Evolutionary conservation across 257 asterid genomes (phyloP).

Genomic region (Striga asiatica): DNA sequence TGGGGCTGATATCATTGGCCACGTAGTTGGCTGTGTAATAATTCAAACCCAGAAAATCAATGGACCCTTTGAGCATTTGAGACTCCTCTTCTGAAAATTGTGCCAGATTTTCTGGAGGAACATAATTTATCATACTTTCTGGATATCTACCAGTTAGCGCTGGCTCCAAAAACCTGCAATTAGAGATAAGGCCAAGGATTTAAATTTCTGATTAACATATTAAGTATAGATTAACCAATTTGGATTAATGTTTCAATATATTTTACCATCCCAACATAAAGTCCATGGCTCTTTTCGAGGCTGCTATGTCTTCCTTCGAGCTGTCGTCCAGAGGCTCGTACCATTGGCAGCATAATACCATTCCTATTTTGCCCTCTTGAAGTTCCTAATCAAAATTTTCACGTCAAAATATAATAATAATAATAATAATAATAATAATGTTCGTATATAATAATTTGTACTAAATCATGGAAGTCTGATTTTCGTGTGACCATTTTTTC

Average conservation of each 20-base stretch:
- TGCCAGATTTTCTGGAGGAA: conserved; percentile 13
- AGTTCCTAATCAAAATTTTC: conserved; percentile 14
- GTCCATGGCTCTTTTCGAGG: conserved; percentile 28
- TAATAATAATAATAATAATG: no score
- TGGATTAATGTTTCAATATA: no score
- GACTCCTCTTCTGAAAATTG: conserved; percentile 18
- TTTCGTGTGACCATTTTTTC: no score
- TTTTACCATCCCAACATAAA: conserved; percentile 28
- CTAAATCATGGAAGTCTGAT: no score
- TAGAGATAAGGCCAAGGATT: not conserved
- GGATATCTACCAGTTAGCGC: conserved; percentile 24
- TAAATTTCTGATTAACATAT: not conserved
- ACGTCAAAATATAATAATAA: no score
- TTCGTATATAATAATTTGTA: no score
- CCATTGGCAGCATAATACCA: conserved; percentile 36
- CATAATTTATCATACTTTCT: conserved; percentile 21
- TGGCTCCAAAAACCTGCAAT: conserved; percentile 31
- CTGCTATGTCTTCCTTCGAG: conserved; percentile 15
- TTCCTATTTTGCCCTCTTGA: conserved; percentile 49
- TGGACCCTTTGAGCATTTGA: conserved; percentile 25
- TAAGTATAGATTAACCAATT: no score
- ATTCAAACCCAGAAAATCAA: conserved; percentile 31
- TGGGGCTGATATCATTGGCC: conserved; percentile 6
- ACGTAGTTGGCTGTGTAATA: conserved; percentile 30
- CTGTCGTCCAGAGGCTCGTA: conserved; percentile 27